Evolutionary conservation across 306 rosid genomes (phyloP).

Genomic region (Dalbergia cochinchinensis): DNA sequence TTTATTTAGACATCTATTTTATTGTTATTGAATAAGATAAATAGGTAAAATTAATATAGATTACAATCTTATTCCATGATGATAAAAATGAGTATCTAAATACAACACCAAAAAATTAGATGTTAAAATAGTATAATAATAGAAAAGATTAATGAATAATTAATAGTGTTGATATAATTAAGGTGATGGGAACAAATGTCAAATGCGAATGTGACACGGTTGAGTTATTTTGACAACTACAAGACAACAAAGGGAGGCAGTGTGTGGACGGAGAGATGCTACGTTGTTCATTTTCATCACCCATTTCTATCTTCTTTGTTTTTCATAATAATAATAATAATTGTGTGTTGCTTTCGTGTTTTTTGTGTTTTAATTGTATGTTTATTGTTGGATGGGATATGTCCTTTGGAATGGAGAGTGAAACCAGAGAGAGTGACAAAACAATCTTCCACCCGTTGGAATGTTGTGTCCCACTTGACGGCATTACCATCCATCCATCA

Average conservation of each 20-base stretch:
- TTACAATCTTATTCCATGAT: too few species aligned
- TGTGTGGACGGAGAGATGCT: conserved; percentile 46
- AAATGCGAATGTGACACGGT: conserved; percentile 19
- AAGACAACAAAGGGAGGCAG: conserved; percentile 48
- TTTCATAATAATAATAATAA: neutral
- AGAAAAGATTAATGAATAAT: neutral
- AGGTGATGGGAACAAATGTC: neutral
- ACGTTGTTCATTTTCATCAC: conserved; percentile 37
- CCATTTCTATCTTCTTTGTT: neutral
- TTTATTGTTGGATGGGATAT: conserved; percentile 54
- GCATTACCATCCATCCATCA: conserved; percentile 21
- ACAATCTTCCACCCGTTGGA: conserved; percentile 46
- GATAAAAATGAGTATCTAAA: too few species aligned
- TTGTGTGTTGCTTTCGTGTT: neutral
- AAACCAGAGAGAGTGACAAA: conserved; percentile 44
- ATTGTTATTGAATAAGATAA: too few species aligned
- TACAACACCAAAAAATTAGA: too few species aligned
- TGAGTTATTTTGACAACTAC: conserved; percentile 54
- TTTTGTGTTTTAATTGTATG: conserved; percentile 40
- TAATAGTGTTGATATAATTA: neutral
- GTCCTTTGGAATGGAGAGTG: conserved; percentile 20
- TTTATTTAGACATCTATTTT: too few species aligned
- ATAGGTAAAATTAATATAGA: too few species aligned
- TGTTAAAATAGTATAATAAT: too few species aligned
- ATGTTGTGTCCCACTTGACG: conserved; percentile 47